A percentile compares a stretch with the other conserved stretches of the same genome.
Conservation (phyloP, 257 asterid genomes). For the Plectranthus barbatus region DNA sequence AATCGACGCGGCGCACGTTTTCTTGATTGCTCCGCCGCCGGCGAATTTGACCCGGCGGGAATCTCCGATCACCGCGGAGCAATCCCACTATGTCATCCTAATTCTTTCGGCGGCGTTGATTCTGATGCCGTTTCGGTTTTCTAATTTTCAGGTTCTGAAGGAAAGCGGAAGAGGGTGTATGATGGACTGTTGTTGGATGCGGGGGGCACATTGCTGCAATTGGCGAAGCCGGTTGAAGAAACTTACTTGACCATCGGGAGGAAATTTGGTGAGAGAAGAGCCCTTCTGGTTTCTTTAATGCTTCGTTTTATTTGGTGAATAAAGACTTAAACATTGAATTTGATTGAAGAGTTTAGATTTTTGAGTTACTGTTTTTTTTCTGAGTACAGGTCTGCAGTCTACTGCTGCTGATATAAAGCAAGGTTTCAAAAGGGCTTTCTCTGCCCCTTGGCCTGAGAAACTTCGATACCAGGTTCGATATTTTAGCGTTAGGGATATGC, state of each 20-base stretch:
- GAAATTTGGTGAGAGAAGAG: slow-evolving; percentile 55
- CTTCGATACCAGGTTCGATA: slow-evolving; percentile 79
- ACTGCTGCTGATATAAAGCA: slow-evolving; percentile 69
- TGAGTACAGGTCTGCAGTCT: slow-evolving; percentile 48
- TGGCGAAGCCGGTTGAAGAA: slow-evolving; percentile 73
- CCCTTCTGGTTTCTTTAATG: neutral
- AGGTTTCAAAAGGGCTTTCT: slow-evolving; percentile 80
- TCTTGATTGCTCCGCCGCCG: neutral
- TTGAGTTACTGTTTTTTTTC: neutral
- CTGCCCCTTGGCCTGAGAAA: slow-evolving; percentile 86
- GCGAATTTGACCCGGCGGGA: neutral
- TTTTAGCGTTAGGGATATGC: neutral
- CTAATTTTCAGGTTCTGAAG: slow-evolving; percentile 26
- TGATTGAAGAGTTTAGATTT: neutral
- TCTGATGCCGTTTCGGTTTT: neutral
- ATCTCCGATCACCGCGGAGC: neutral
- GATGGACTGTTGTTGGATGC: slow-evolving; percentile 86
- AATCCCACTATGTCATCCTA: neutral
- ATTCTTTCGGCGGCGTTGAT: neutral
- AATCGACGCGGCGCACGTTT: neutral
- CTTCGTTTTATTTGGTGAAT: neutral
- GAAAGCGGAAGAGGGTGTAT: slow-evolving; percentile 39
- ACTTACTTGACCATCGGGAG: slow-evolving; percentile 59
- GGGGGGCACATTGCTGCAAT: slow-evolving; percentile 86
- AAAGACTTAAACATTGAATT: slow-evolving; percentile 6